phyloP scores from a whole-genome alignment of 2,329 filamentous ascomycete species.

The Colletotrichum cordylinicola region DNA sequence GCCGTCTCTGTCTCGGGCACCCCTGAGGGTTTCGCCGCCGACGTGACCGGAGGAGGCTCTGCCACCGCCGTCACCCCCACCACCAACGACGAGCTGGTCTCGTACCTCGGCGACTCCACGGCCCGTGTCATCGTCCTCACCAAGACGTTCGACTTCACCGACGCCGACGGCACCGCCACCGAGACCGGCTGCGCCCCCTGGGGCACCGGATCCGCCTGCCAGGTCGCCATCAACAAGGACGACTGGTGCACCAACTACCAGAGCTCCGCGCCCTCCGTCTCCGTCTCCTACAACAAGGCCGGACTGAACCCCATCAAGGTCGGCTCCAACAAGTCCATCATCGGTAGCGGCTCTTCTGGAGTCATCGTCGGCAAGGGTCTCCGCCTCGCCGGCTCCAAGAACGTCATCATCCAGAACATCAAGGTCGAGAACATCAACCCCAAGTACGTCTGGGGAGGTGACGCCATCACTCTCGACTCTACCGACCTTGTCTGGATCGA shows the following conservation, averaged over 20 bases:
- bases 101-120: constrained; percentile 59
- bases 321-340: constrained; percentile 61
- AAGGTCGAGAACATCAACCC: constrained; percentile 40
- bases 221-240: constrained; percentile 66
- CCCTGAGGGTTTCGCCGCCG: constrained; percentile 49
- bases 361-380: constrained; percentile 65
- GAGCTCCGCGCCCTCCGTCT: constrained; percentile 50
- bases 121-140: constrained; percentile 64
- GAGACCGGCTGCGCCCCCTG: constrained; percentile 63
- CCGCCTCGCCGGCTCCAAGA: constrained; percentile 48
- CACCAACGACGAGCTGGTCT: constrained; percentile 61
- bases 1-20: constrained; percentile 36
- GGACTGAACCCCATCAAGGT: constrained; percentile 56
- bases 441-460: constrained; percentile 64
- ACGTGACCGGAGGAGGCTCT: constrained; percentile 65
- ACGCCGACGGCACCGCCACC: constrained; percentile 57
- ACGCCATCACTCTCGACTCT: constrained; percentile 58
- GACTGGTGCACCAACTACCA: constrained; percentile 62
- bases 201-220: constrained; percentile 54
- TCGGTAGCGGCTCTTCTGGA: constrained; percentile 58
- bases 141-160: constrained; percentile 62
- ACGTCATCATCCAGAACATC: constrained; percentile 65
- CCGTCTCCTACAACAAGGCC: constrained; percentile 56
- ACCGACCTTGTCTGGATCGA: constrained; percentile 56
- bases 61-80: constrained; percentile 59